Conservation (phyloP, 345 rosid species). For the Bruguiera sexangula region DNA sequence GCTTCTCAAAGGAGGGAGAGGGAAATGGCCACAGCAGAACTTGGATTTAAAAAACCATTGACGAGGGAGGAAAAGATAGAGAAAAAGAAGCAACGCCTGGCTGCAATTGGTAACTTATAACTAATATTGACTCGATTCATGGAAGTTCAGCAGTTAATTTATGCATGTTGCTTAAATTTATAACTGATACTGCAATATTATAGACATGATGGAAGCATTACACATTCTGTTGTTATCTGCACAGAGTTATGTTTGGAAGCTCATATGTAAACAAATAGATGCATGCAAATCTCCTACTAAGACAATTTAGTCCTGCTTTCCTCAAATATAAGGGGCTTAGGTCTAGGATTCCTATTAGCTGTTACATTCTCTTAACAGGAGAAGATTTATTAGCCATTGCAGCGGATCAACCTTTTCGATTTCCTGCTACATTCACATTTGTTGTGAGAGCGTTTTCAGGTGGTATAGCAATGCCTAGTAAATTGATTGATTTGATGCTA, state of each 20-base stretch:
- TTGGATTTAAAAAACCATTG: slow-evolving; percentile 88
- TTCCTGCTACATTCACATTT: slow-evolving; percentile 97
- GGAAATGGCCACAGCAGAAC: slow-evolving; percentile 67
- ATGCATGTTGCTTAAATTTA: not conserved
- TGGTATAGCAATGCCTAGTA: slow-evolving; percentile 19
- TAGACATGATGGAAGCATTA: not conserved
- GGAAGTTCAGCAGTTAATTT: not conserved
- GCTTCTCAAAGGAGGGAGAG: slow-evolving; percentile 86
- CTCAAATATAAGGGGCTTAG: not conserved
- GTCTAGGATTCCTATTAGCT: slow-evolving; percentile 8
- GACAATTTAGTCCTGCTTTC: too few relatives aligned
- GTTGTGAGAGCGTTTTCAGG: slow-evolving; percentile 99
- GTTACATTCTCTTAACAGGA: slow-evolving; percentile 51
- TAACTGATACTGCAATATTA: not conserved
- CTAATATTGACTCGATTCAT: slow-evolving; percentile 2
- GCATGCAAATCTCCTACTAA: too few relatives aligned
- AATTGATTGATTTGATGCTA: slow-evolving; percentile 6
- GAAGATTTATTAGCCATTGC: slow-evolving; percentile 95
- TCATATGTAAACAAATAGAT: too few relatives aligned
- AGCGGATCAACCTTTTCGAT: slow-evolving; percentile 97
- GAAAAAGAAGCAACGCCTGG: slow-evolving; percentile 94
- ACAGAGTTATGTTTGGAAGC: too few relatives aligned
- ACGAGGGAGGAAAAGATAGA: slow-evolving; percentile 82
- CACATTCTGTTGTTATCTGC: not conserved
- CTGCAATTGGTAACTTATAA: slow-evolving; percentile 74